Percentiles rank a stretch among this genome's conserved stretches.
Conservation (phyloP, 495 filamentous ascomycete species). For the Aspergillus mulundensis region DNA sequence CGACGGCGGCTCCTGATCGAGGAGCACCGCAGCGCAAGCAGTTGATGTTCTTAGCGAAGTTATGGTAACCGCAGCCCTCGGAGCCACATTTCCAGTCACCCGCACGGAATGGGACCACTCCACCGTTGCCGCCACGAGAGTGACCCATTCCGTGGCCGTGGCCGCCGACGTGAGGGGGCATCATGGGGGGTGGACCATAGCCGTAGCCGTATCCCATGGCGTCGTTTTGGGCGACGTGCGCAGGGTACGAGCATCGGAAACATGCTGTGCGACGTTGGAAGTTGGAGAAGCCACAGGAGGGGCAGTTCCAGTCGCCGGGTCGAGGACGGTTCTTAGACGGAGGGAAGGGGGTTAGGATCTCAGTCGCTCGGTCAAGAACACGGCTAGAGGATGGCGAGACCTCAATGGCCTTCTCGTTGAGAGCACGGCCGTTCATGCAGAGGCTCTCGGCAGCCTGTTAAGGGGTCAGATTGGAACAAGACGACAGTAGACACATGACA, state of each 20-base stretch:
- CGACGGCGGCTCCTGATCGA: constrained; percentile 85
- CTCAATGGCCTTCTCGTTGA: constrained; percentile 98
- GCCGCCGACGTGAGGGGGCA: constrained; percentile 77
- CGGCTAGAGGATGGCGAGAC: constrained; percentile 94
- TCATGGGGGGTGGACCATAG: constrained; percentile 75
- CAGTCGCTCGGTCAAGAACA: constrained; percentile 89
- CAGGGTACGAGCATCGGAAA: constrained; percentile 97
- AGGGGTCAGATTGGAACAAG: constrained; percentile 14
- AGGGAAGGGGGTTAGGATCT: constrained; percentile 93
- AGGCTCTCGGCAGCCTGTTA: constrained; percentile 85
- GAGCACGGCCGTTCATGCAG: constrained; percentile 96
- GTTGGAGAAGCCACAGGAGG: constrained; percentile 75
- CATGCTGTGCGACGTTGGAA: constrained; percentile 98
- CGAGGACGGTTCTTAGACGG: constrained; percentile 97
- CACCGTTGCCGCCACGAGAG: constrained; percentile 66
- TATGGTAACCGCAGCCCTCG: constrained; percentile 97
- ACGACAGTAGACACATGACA: neutral
- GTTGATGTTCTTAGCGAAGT: constrained; percentile 98
- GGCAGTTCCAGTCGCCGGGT: constrained; percentile 98
- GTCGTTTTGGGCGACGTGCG: constrained; percentile 73
- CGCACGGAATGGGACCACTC: constrained; percentile 93
- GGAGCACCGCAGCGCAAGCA: constrained; percentile 95
- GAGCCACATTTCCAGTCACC: constrained; percentile 99
- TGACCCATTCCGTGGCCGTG: constrained; percentile 73
- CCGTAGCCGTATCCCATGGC: constrained; percentile 71